These are phyloP conservation scores for Claviceps pazoutovae DNA, from an alignment of 2,329 filamentous ascomycete genomes.

Conservation along the genomic window DNA sequence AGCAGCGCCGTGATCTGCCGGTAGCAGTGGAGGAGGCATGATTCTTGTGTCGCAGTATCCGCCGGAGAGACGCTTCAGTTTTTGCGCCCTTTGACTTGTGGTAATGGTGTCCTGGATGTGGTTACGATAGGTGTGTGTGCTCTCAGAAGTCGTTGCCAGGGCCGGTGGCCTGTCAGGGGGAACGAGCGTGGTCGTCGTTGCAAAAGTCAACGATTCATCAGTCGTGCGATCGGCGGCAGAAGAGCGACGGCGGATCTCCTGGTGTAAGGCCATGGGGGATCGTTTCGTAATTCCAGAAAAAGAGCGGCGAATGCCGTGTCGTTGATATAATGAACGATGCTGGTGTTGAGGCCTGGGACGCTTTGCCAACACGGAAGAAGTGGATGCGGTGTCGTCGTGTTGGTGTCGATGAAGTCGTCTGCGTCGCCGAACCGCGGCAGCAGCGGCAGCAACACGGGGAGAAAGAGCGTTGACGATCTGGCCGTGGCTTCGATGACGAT, in stretches of 20 bases:
- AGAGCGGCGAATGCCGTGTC: slow-evolving; percentile 3
- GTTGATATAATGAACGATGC: slow-evolving; percentile 11
- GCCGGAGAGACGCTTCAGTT: background rate
- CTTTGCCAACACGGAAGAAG: slow-evolving; percentile 10
- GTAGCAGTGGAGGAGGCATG: slow-evolving; percentile 24
- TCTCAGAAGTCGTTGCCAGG: slow-evolving; percentile 2
- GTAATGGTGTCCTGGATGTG: background rate
- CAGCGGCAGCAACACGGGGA: slow-evolving; percentile 27
- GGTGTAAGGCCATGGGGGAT: slow-evolving; percentile 20
- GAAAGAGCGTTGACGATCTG: slow-evolving; percentile 27
- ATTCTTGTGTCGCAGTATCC: slow-evolving; percentile 7
- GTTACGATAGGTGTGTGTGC: background rate
- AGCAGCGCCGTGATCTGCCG: slow-evolving; percentile 22
- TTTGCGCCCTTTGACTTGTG: background rate
- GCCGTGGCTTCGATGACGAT: slow-evolving; percentile 24
- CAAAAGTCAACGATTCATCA: slow-evolving; percentile 11
- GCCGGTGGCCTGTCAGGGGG: slow-evolving; percentile 8
- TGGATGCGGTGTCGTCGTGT: background rate
- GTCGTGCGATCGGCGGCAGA: slow-evolving; percentile 24
- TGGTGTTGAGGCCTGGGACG: slow-evolving; percentile 13
- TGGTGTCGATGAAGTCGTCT: slow-evolving; percentile 10
- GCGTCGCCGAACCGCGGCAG: slow-evolving; percentile 25
- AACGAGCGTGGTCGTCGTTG: slow-evolving; percentile 11
- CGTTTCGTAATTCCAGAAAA: slow-evolving; percentile 12
- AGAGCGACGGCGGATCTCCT: slow-evolving; percentile 26